Conservation (phyloP, 805 yeast species). For the Saturnispora diversa region DNA sequence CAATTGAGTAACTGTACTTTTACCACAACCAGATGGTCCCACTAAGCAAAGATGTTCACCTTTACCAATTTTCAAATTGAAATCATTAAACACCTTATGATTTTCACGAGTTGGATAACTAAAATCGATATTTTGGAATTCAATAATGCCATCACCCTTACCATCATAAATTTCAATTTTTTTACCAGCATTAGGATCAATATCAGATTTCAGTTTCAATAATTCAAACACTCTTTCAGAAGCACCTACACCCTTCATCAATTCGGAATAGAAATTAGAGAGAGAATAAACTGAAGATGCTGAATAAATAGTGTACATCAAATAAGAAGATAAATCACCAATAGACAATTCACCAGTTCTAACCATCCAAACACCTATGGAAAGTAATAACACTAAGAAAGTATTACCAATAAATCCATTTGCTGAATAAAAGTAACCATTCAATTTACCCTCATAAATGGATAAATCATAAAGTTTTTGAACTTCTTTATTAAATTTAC, state of each 20-base stretch:
- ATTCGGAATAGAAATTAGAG: conserved; percentile 84
- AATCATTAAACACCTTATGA: conserved; percentile 51
- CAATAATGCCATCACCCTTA: conserved; percentile 45
- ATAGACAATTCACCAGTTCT: conserved; percentile 65
- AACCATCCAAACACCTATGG: conserved; percentile 79
- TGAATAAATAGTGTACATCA: conserved; percentile 92
- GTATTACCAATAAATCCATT: conserved; percentile 82
- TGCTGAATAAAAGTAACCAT: conserved; percentile 68
- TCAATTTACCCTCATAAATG: conserved; percentile 67
- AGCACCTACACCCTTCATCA: conserved; percentile 97
- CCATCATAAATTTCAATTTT: conserved; percentile 23
- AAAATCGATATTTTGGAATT: conserved; percentile 57
- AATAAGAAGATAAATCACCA: conserved; percentile 86
- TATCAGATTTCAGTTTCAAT: conserved; percentile 66
- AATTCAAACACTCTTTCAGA: conserved; percentile 86
- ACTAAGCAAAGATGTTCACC: conserved; percentile 90
- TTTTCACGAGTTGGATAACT: conserved; percentile 80
- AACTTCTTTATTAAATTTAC: conserved; percentile 65
- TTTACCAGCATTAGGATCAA: conserved; percentile 57
- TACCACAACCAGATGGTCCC: conserved; percentile 97
- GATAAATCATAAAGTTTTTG: conserved; percentile 59
- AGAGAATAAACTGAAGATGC: conserved; percentile 90
- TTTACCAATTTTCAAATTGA: conserved; percentile 54
- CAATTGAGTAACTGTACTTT: conserved; percentile 77
- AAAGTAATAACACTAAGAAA: conserved; percentile 66